Base-by-base conservation (phyloP, 345 rosid genomes). In the Gossypium mustelinum region DNA sequence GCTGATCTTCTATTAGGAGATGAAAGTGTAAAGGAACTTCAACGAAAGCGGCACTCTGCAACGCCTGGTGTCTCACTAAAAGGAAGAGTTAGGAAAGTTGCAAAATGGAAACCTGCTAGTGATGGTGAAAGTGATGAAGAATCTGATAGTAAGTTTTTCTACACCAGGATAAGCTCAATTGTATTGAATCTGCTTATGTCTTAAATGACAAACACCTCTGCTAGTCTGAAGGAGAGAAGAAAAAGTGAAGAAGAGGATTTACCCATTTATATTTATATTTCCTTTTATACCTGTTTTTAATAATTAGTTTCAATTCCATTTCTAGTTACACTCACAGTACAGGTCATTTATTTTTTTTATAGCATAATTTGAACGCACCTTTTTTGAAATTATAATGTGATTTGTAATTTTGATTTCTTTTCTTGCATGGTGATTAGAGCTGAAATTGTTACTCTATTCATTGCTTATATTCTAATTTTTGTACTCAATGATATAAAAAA, bases 71-170 rank as follows among this genome's bases (percentile, higher is more conserved):
- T 92, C 75, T 95, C 99, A 70, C 57, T 88, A 9, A 92, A 88
- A 78, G 98, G 99, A 78, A 91, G 99, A 80, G 94, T 95, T 24
- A 87, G 99, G 85, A 95, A 95, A 89, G 86, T 77, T 84, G 94
- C 99, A 54, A 92, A 85, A 77, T 85, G 94, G 96, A 87, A 89
- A 76, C 96, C 98, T 70, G 85, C 87, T 63, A 91, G 93, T 73
- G 97, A 95, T 77, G 88, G 66, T 79, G 99, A 95, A 81, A 92
- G 93, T 67, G 90, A 92, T 73, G 92, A 88, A 81, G 93, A 86
- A 76, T 88, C 89, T 79, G 97, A 88, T 75, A 82, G 99, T 91
- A 79, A 86, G 92, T 86, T 80, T 78, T 67, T 76, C 71, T 62
- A 66, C 18, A 12, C 60, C 24, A 16, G 2, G 9, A 12, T 18